Percentiles rank a stretch among this genome's conserved stretches.
These are phyloP conservation scores for Claviceps sp. DNA, from an alignment of 2,329 filamentous ascomycete species.

Conservation along the genomic window DNA sequence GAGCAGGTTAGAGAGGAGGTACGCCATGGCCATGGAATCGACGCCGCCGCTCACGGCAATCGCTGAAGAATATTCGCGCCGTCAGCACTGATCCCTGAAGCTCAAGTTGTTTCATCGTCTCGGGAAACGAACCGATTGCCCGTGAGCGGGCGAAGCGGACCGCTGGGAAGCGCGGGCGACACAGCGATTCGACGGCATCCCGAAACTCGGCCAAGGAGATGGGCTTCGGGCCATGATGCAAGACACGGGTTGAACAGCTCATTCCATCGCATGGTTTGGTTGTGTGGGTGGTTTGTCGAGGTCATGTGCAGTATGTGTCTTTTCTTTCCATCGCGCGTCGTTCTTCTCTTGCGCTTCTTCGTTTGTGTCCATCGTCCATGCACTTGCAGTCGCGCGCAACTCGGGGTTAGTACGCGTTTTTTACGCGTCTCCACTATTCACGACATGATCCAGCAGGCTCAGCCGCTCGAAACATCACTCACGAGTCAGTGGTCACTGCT, in stretches of 20 bases:
- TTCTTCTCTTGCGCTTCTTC: too few species aligned
- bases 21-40: constrained; percentile 93
- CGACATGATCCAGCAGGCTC: too few species aligned
- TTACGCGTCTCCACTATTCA: too few species aligned
- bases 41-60: constrained; percentile 85
- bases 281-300: too few species aligned
- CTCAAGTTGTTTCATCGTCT: neutral
- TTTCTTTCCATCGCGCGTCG: too few species aligned
- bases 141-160: constrained; percentile 21
- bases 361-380: too few species aligned
- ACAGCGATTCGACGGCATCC: constrained; percentile 36
- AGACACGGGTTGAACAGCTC: constrained; percentile 18
- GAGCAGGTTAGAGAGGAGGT: constrained; percentile 45
- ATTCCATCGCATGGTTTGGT: constrained; percentile 18
- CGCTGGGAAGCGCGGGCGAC: constrained; percentile 35
- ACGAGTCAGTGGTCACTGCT: too few species aligned
- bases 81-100: neutral
- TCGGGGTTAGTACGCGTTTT: too few species aligned
- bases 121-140: constrained; percentile 26
- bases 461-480: too few species aligned
- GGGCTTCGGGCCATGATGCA: constrained; percentile 25
- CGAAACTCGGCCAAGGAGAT: constrained; percentile 24
- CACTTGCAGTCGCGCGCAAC: too few species aligned
- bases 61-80: constrained; percentile 25
- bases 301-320: too few species aligned